Evolutionary conservation across 305 asterid genomes (phyloP).

Genomic region (Solanum hybrid): DNA sequence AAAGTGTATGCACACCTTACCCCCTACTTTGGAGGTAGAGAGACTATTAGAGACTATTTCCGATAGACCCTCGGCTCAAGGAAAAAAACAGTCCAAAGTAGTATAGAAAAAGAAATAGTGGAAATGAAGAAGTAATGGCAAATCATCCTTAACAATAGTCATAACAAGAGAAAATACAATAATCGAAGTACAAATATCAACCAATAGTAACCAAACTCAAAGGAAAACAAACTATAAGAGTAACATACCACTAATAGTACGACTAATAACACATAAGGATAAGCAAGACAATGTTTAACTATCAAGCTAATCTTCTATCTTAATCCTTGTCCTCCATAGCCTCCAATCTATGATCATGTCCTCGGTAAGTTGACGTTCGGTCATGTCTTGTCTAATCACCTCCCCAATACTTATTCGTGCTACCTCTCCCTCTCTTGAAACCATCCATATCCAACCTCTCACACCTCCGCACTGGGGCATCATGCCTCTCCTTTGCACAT

Average conservation of each 20-base stretch:
- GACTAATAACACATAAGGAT: neutral
- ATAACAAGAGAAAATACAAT: neutral
- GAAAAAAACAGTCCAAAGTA: neutral
- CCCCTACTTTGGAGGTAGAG: neutral
- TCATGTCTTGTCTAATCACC: neutral
- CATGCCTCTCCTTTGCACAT: neutral
- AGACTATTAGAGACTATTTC: neutral
- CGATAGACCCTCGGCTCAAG: neutral
- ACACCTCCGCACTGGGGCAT: neutral
- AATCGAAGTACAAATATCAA: neutral
- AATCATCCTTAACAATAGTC: neutral
- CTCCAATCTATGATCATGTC: neutral
- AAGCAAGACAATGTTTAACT: neutral
- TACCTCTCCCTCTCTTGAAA: neutral
- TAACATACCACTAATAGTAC: neutral
- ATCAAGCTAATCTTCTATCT: neutral
- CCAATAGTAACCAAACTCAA: neutral
- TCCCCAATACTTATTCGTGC: neutral
- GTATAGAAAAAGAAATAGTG: neutral
- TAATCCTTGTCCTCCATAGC: neutral
- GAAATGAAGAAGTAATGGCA: neutral
- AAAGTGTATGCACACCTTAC: neutral
- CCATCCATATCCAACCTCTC: neutral
- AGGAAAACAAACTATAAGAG: neutral
- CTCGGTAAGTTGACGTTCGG: neutral